phyloP scores from a whole-genome alignment of 176 grass and related monocot genomes.

The Chrysopogon serrulatus region DNA sequence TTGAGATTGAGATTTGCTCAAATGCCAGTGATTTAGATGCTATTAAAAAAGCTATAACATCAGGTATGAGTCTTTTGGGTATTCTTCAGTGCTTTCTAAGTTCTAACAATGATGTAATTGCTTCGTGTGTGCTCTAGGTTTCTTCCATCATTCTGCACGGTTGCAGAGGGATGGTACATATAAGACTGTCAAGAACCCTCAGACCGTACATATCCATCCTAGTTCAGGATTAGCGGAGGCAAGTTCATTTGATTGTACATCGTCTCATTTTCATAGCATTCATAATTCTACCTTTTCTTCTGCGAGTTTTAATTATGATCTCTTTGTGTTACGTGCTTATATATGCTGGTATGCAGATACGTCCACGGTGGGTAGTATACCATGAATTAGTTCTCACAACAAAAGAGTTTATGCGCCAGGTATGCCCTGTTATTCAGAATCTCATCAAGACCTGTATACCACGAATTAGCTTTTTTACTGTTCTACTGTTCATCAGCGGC shows the following conservation, averaged over 20 bases:
- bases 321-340: constrained; percentile 1
- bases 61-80: constrained; percentile 40
- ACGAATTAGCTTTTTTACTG: too few relatives aligned
- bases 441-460: background rate
- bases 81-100: background rate
- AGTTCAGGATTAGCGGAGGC: constrained; percentile 91
- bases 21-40: constrained; percentile 69
- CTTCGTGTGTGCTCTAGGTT: constrained; percentile 45
- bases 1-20: constrained; percentile 88
- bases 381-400: constrained; percentile 90
- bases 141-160: constrained; percentile 91
- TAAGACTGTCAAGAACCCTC: constrained; percentile 81
- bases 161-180: constrained; percentile 92
- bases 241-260: constrained; percentile 16
- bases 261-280: background rate
- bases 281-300: background rate
- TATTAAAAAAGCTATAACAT: constrained; percentile 85
- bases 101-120: constrained; percentile 14
- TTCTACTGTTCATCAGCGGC: too few relatives aligned
- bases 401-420: constrained; percentile 95
- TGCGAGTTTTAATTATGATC: constrained; percentile 16
- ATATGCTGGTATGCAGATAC: constrained; percentile 42
- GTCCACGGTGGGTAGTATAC: constrained; percentile 78
- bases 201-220: constrained; percentile 86
- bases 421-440: constrained; percentile 17